phyloP scores from a whole-genome alignment of 169 alveolate genomes.

The Besnoitia besnoiti region DNA sequence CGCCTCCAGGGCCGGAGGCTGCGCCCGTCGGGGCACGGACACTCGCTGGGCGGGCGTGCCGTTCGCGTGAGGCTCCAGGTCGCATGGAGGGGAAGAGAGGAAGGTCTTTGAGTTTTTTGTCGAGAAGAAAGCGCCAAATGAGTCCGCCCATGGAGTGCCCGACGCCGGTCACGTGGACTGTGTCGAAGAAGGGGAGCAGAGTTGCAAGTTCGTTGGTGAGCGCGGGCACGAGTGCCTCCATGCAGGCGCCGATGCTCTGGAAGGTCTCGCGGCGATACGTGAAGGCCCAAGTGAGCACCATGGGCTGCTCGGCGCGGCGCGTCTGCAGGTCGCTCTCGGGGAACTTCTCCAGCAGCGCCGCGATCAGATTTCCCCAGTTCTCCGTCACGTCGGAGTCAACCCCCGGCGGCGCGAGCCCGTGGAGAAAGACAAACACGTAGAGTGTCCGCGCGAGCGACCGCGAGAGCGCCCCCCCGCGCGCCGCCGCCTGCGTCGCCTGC shows the following conservation, averaged over 20 bases:
- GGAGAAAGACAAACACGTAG: conserved; percentile 14
- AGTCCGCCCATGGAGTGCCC: conserved; percentile 43
- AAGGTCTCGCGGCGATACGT: conserved; percentile 15
- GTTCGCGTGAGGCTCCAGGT: background rate
- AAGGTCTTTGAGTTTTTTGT: background rate
- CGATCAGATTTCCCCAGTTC: conserved; percentile 21
- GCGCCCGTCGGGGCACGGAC: too few species aligned
- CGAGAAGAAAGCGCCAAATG: conserved; percentile 15
- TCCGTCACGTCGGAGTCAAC: conserved; percentile 14
- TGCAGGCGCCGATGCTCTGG: background rate
- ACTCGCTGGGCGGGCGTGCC: too few species aligned
- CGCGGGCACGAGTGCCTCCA: background rate
- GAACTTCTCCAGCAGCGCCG: conserved; percentile 12
- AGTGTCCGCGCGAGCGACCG: background rate
- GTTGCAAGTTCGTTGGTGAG: background rate
- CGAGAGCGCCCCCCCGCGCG: background rate
- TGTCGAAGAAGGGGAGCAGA: background rate
- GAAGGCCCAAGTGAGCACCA: background rate
- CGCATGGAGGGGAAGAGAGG: background rate
- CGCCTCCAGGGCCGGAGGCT: too few species aligned
- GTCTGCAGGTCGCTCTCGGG: background rate
- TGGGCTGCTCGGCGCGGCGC: background rate
- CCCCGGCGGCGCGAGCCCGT: conserved; percentile 19
- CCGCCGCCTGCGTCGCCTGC: background rate
- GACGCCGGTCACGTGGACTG: background rate